A percentile compares a stretch with the other conserved stretches of the same genome.
These are phyloP conservation scores for Breviolum minutum DNA, from an alignment of 73 alveolate species.

Conservation along the genomic window DNA sequence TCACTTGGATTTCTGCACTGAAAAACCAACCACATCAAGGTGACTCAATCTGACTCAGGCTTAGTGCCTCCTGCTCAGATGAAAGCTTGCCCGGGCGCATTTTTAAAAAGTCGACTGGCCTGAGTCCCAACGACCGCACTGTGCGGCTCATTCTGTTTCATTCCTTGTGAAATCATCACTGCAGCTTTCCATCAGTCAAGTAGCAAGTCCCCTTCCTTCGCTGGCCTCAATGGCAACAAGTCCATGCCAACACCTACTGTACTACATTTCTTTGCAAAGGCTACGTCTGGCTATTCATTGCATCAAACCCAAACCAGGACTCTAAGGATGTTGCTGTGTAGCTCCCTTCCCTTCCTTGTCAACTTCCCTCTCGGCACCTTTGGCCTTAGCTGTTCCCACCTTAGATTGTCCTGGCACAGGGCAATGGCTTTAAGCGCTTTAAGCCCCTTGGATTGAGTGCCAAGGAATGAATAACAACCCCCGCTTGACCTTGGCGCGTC, in stretches of 20 bases:
- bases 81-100: constrained; percentile 27
- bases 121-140: background rate
- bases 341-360: background rate
- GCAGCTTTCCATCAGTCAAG: background rate
- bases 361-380: background rate
- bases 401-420: background rate
- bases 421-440: too few species aligned
- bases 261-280: too few species aligned
- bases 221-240: background rate
- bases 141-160: too few species aligned
- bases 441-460: too few species aligned
- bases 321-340: background rate
- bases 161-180: too few species aligned
- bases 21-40: background rate
- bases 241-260: too few species aligned
- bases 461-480: too few species aligned
- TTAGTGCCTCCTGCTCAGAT: constrained; percentile 35
- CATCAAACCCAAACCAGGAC: too few species aligned
- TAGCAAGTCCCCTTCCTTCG: background rate
- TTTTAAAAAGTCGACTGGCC: constrained; percentile 42
- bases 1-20: background rate
- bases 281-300: too few species aligned
- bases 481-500: too few species aligned
- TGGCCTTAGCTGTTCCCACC: background rate
- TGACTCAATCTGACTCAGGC: background rate